phyloP scores from a whole-genome alignment of 1,284 basidiomycete genomes.

The Austroboletus niveus region DNA sequence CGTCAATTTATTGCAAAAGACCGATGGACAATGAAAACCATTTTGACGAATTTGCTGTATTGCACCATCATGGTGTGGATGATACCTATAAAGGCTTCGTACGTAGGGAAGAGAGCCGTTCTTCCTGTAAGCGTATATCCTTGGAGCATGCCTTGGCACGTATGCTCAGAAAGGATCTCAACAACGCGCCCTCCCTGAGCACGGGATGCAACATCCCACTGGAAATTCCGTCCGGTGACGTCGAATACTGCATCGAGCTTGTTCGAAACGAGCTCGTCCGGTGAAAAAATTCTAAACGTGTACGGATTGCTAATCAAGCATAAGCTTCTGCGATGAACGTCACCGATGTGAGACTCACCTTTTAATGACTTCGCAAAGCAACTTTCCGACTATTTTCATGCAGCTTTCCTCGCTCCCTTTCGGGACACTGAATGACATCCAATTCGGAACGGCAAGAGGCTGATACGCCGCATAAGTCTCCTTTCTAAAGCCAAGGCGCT shows the following conservation, averaged over 20 bases:
- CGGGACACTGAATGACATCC: slow-evolving; percentile 54
- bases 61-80: slow-evolving; percentile 80
- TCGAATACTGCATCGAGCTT: slow-evolving; percentile 81
- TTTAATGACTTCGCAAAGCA: slow-evolving; percentile 57
- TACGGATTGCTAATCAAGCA: slow-evolving; percentile 55
- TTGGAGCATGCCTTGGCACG: slow-evolving; percentile 84
- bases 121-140: slow-evolving; percentile 83
- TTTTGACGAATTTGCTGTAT: slow-evolving; percentile 84
- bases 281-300: slow-evolving; percentile 87
- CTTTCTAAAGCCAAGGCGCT: slow-evolving; percentile 64
- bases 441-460: slow-evolving; percentile 64
- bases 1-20: neutral
- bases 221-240: slow-evolving; percentile 69
- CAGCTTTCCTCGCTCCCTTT: slow-evolving; percentile 65
- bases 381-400: slow-evolving; percentile 73
- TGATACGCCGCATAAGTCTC: slow-evolving; percentile 66
- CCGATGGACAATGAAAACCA: slow-evolving; percentile 38
- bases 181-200: slow-evolving; percentile 75
- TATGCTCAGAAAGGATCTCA: slow-evolving; percentile 88
- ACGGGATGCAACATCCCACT: slow-evolving; percentile 70
- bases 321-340: too few species aligned
- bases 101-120: slow-evolving; percentile 83
- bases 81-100: slow-evolving; percentile 85
- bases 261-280: slow-evolving; percentile 87
- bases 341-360: slow-evolving; percentile 37